Percentiles rank a stretch among this genome's conserved stretches.
Evolutionary conservation across 148 eudicot species (phyloP).

Genomic region (Beta vulgaris): DNA sequence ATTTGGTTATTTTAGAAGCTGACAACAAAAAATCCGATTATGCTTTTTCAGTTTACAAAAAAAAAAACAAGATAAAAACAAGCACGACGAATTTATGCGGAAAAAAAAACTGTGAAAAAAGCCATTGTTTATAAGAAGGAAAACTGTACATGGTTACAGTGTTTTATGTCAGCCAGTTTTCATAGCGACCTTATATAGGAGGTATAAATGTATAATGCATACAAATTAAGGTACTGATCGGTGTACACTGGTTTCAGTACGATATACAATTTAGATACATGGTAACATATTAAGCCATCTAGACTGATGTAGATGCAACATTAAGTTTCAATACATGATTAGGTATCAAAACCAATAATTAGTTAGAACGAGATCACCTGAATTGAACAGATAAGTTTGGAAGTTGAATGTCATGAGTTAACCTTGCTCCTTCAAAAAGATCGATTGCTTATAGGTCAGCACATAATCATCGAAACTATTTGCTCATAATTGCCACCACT

Average conservation of each 20-base stretch:
- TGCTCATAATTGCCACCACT: slow-evolving; percentile 83
- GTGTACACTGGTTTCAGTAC: no score
- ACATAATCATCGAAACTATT: neutral
- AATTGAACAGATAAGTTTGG: neutral
- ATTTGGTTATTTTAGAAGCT: no score
- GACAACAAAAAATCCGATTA: no score
- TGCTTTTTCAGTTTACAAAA: no score
- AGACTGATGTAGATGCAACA: neutral
- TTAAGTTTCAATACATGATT: neutral
- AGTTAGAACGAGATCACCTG: neutral
- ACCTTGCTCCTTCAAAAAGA: neutral
- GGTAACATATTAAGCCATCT: neutral
- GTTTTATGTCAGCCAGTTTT: neutral
- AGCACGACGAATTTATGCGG: no score
- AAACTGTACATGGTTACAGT: neutral
- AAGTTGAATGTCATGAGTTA: neutral
- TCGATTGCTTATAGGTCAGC: neutral
- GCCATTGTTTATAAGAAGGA: neutral
- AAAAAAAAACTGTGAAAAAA: no score
- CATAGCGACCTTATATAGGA: neutral
- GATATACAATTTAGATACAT: neutral
- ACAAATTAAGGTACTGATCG: no score
- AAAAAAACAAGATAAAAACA: no score
- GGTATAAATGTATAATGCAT: no score
- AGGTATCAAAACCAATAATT: neutral